Conservation (phyloP, 441 rosid species). For the Sinapis alba region DNA sequence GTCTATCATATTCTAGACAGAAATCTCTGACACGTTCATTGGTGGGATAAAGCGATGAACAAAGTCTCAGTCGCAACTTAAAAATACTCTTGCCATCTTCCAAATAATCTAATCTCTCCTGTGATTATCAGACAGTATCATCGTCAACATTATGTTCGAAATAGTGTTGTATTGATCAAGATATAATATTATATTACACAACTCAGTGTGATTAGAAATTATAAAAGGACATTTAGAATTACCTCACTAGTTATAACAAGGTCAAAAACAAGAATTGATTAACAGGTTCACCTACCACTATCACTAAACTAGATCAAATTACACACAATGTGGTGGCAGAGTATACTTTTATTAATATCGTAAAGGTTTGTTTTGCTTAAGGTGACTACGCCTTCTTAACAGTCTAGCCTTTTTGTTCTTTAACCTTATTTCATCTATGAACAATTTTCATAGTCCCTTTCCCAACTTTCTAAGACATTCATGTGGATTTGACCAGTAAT, state of each 20-base stretch:
- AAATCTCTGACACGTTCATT: constrained; percentile 98
- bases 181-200: neutral
- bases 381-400: constrained; percentile 15
- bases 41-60: constrained; percentile 91
- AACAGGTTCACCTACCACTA: constrained; percentile 13
- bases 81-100: constrained; percentile 97
- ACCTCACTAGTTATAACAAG: constrained; percentile 13
- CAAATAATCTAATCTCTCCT: constrained; percentile 98
- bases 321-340: constrained; percentile 30
- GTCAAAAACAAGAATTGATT: constrained; percentile 8
- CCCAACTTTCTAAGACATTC: constrained; percentile 12
- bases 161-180: constrained; percentile 13
- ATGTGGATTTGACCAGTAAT: constrained; percentile 6
- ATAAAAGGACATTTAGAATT: constrained; percentile 7
- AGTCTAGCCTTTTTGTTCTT: constrained; percentile 20
- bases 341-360: constrained; percentile 5
- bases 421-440: neutral
- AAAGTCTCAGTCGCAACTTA: constrained; percentile 87
- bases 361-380: constrained; percentile 8
- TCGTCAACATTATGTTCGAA: constrained; percentile 1
- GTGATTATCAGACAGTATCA: constrained; percentile 31
- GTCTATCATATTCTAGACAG: constrained; percentile 98
- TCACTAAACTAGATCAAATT: constrained; percentile 16
- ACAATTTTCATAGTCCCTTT: constrained; percentile 14
- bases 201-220: constrained; percentile 10